phyloP scores from a whole-genome alignment of 805 yeast species.

The Wickerhamiella allomyrinae region DNA sequence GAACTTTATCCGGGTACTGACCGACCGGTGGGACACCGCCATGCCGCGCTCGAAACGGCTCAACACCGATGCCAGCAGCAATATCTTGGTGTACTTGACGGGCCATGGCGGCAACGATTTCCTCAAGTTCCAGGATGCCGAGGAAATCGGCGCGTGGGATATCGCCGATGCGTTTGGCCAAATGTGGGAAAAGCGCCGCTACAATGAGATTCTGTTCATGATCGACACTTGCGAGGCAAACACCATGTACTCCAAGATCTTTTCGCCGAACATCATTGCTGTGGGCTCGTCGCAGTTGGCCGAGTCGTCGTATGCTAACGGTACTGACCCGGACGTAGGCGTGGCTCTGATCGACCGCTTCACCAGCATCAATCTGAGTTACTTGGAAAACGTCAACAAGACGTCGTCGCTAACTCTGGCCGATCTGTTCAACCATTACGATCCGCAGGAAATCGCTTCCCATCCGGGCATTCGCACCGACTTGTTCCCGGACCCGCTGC shows the following conservation, averaged over 20 bases:
- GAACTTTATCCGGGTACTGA: constrained; percentile 77
- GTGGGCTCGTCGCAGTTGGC: constrained; percentile 83
- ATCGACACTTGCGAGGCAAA: constrained; percentile 98
- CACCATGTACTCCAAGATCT: constrained; percentile 86
- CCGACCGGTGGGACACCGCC: constrained; percentile 91
- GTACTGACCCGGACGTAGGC: constrained; percentile 88
- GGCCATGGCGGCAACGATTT: constrained; percentile 99
- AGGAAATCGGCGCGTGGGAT: constrained; percentile 89
- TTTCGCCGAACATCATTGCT: constrained; percentile 82
- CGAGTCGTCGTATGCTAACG: constrained; percentile 89
- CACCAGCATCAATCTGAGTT: constrained; percentile 82
- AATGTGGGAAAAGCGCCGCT: constrained; percentile 90
- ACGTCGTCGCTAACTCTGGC: constrained; percentile 62
- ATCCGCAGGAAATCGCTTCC: constrained; percentile 75
- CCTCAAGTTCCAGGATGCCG: constrained; percentile 95
- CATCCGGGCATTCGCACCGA: constrained; percentile 89
- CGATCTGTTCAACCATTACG: constrained; percentile 73
- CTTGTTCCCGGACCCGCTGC: constrained; percentile 48
- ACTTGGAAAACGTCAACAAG: constrained; percentile 52
- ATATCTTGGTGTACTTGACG: constrained; percentile 86
- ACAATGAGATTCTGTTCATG: constrained; percentile 93
- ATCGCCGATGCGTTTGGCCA: constrained; percentile 94
- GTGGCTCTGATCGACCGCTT: constrained; percentile 96
- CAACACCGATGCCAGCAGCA: constrained; percentile 84
- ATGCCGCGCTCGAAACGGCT: constrained; percentile 87